These are phyloP conservation scores for Starmerella geochares DNA, from an alignment of 805 yeast genomes.

Conservation along the genomic window DNA sequence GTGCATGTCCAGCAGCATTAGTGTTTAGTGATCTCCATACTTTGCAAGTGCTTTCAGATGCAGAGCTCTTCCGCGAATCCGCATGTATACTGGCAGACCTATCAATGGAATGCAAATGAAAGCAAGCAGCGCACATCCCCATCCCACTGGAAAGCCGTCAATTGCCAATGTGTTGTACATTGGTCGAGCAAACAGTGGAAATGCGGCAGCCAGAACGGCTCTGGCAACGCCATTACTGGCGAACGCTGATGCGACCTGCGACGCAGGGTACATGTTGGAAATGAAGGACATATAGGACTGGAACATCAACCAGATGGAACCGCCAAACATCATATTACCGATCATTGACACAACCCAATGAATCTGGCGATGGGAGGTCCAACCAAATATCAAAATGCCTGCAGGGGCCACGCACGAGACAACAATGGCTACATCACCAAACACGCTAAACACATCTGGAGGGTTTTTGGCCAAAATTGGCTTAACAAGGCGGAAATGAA, in stretches of 20 bases:
- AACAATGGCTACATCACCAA: background rate
- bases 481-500: background rate
- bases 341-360: background rate
- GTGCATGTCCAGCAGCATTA: too few relatives aligned
- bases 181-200: background rate
- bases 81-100: background rate
- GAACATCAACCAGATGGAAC: background rate
- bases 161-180: background rate
- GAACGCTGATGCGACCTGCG: background rate
- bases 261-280: background rate
- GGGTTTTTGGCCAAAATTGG: background rate
- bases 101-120: background rate
- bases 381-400: background rate
- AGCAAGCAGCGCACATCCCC: background rate
- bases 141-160: background rate
- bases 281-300: background rate
- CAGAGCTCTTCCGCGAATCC: background rate
- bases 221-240: background rate
- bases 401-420: background rate
- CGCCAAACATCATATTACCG: background rate
- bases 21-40: background rate
- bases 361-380: background rate
- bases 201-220: background rate
- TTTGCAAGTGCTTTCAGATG: background rate
- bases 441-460: background rate